These are phyloP conservation scores for Actinidia arguta DNA, from an alignment of 179 eudicot species.

Conservation along the genomic window DNA sequence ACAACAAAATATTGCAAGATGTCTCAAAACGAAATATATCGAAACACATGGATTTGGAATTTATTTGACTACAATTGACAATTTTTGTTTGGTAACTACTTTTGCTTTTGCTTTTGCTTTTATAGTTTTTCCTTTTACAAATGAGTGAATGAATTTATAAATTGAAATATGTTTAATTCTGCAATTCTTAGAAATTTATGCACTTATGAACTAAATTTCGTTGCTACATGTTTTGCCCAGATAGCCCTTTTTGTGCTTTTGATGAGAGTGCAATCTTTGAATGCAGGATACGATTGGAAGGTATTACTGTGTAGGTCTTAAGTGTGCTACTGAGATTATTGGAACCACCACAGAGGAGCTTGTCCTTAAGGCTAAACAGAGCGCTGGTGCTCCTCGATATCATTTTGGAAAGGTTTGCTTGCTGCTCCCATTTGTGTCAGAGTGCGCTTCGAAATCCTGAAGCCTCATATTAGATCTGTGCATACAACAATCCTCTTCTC, in stretches of 20 bases:
- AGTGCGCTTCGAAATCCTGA: background rate
- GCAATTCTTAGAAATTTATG: no score
- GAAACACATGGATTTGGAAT: no score
- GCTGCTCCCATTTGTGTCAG: background rate
- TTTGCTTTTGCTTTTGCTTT: no score
- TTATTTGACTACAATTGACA: no score
- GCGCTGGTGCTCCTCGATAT: constrained; percentile 31
- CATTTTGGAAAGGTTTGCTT: background rate
- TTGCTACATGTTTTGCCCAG: no score
- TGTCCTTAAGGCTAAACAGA: constrained; percentile 65
- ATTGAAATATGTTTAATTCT: no score
- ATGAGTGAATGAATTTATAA: no score
- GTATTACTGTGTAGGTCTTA: constrained; percentile 66
- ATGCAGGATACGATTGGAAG: constrained; percentile 70
- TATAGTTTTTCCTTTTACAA: no score
- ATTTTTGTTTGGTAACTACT: no score
- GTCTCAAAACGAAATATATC: no score
- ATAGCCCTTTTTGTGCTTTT: background rate
- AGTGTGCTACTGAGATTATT: constrained; percentile 87
- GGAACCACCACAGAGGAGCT: constrained; percentile 94
- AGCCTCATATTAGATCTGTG: background rate
- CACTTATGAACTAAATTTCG: background rate
- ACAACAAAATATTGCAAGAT: no score
- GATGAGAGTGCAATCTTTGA: constrained; percentile 4
- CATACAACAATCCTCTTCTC: background rate